A percentile compares a stretch with the other conserved stretches of the same genome.
Evolutionary conservation across 2,329 filamentous ascomycete species (phyloP).

Genomic region (Ophidiomyces ophidiicola): DNA sequence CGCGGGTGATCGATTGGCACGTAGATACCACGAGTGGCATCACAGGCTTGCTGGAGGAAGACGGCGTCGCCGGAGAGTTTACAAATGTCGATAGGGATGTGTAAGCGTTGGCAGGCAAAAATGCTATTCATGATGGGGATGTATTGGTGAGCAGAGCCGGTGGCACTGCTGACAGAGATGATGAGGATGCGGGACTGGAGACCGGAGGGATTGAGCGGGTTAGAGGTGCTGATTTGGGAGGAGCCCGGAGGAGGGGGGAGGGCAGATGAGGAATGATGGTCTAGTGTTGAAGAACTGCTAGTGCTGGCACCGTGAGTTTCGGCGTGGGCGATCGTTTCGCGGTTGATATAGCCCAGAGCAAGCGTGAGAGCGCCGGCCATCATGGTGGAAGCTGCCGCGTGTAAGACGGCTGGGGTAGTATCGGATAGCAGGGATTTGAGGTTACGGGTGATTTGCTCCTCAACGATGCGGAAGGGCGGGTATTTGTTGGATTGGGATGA

Average conservation of each 20-base stretch:
- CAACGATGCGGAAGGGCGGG: conserved; percentile 77
- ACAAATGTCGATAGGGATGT: conserved; percentile 84
- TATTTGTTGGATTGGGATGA: conserved; percentile 65
- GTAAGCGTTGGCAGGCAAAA: conserved; percentile 80
- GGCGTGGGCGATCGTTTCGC: conserved; percentile 55
- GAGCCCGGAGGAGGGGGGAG: conserved; percentile 14
- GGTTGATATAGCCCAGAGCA: conserved; percentile 82
- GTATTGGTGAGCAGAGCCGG: conserved; percentile 77
- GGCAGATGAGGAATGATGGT: conserved; percentile 17
- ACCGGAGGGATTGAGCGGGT: conserved; percentile 35
- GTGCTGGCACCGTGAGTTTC: conserved; percentile 41
- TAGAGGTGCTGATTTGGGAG: conserved; percentile 22
- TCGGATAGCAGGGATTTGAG: conserved; percentile 65
- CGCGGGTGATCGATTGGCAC: conserved; percentile 51
- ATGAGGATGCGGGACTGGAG: conserved; percentile 77
- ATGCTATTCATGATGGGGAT: conserved; percentile 98
- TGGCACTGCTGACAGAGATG: conserved; percentile 78
- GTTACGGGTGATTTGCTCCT: conserved; percentile 63
- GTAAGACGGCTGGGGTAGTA: conserved; percentile 37
- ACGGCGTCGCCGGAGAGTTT: conserved; percentile 76
- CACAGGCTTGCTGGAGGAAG: conserved; percentile 82
- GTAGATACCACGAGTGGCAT: conserved; percentile 59
- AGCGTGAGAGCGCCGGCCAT: conserved; percentile 84
- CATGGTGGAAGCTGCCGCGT: conserved; percentile 59
- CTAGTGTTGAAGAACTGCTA: conserved; percentile 29